phyloP scores from a whole-genome alignment of 345 rosid species.

The Trapa incisa region DNA sequence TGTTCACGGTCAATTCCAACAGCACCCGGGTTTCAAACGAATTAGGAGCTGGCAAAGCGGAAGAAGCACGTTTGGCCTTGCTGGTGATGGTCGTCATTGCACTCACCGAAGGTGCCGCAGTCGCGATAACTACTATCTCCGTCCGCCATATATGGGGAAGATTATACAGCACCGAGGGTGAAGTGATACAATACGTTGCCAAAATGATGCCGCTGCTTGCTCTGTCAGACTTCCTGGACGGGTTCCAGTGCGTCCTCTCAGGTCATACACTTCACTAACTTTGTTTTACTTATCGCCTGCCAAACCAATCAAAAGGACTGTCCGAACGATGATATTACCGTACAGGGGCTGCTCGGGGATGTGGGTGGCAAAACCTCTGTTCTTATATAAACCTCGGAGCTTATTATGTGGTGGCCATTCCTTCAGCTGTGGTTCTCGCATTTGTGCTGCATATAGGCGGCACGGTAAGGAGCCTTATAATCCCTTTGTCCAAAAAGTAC shows the following conservation, averaged over 20 bases:
- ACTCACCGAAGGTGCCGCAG: constrained; percentile 5
- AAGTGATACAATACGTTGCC: constrained; percentile 14
- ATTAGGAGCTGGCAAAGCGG: constrained; percentile 16
- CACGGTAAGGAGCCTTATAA: constrained; percentile 14
- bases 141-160: constrained; percentile 13
- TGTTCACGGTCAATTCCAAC: neutral
- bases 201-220: constrained; percentile 13
- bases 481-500: no score
- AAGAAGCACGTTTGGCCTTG: constrained; percentile 7
- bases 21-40: constrained; percentile 23
- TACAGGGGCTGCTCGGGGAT: constrained; percentile 43
- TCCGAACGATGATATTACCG: no score
- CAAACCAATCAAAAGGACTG: no score
- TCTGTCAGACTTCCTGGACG: constrained; percentile 15
- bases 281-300: neutral
- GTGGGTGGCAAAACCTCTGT: constrained; percentile 40
- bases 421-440: constrained; percentile 28
- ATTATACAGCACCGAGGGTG: constrained; percentile 13
- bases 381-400: constrained; percentile 37
- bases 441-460: constrained; percentile 31
- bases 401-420: constrained; percentile 36
- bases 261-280: constrained; percentile 3
- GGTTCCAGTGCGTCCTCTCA: constrained; percentile 20
- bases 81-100: constrained; percentile 6
- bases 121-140: constrained; percentile 3